A percentile compares a stretch with the other conserved stretches of the same genome.
phyloP scores from a whole-genome alignment of 495 filamentous ascomycete genomes.

The Aspergillus panamensis region DNA sequence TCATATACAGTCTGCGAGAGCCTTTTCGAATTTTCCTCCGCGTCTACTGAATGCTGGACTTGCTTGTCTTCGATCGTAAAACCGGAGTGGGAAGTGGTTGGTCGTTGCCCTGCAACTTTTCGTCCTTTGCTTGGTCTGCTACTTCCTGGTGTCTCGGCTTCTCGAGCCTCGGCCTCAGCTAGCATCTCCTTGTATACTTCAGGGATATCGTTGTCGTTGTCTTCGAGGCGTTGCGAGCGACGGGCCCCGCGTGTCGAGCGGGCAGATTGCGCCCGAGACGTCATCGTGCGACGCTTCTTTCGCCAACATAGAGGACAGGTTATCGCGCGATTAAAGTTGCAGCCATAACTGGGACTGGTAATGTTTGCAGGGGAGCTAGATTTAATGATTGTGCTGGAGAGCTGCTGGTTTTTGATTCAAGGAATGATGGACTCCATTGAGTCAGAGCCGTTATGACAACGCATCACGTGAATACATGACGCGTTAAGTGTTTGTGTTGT shows the following conservation, averaged over 20 bases:
- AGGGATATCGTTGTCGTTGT: conserved; percentile 36
- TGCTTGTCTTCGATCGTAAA: conserved; percentile 7
- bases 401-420: not conserved
- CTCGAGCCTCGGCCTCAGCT: conserved; percentile 53
- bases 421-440: too few relatives aligned
- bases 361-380: too few relatives aligned
- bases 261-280: conserved; percentile 19
- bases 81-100: conserved; percentile 14
- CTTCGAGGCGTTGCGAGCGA: conserved; percentile 12
- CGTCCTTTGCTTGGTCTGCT: conserved; percentile 46
- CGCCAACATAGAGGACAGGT: conserved; percentile 11
- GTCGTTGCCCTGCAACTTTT: conserved; percentile 33
- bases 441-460: too few relatives aligned
- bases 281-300: conserved; percentile 18
- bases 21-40: conserved; percentile 18
- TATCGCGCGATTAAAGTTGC: not conserved
- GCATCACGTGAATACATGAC: not conserved
- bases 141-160: conserved; percentile 28
- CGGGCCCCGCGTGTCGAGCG: conserved; percentile 20
- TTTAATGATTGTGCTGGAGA: not conserved
- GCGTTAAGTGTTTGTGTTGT: not conserved
- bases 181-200: conserved; percentile 67
- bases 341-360: too few relatives aligned
- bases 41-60: conserved; percentile 4
- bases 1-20: conserved; percentile 45